A percentile compares a stretch with the other conserved stretches of the same genome.
Evolutionary conservation across 495 filamentous ascomycete species (phyloP).

Genomic region (Penicillium canariense): DNA sequence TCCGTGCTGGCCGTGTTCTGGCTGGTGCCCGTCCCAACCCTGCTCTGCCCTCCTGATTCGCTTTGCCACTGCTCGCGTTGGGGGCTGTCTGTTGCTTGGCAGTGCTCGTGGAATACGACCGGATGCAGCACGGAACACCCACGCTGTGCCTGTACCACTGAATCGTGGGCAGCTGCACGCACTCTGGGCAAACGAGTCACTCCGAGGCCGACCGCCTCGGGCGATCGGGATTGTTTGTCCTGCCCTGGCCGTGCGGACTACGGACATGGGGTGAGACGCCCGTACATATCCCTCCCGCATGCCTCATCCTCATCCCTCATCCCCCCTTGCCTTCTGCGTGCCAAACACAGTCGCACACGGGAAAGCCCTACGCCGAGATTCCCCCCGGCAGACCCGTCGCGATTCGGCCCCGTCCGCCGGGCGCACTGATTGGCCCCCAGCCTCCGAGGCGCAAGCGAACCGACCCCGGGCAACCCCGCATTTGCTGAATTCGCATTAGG

Average conservation of each 20-base stretch:
- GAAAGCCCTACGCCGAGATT: constrained; percentile 25
- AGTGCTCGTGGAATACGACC: neutral
- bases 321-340: neutral
- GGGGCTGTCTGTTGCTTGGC: neutral
- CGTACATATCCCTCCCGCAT: neutral
- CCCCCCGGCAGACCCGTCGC: constrained; percentile 14
- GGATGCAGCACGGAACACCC: neutral
- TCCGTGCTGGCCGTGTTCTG: constrained; percentile 1
- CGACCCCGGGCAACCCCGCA: constrained; percentile 37
- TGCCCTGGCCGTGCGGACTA: too few species aligned
- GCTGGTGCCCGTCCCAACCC: too few species aligned
- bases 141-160: neutral
- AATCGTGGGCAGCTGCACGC: neutral
- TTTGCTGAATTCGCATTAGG: constrained; percentile 26
- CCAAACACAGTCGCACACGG: neutral
- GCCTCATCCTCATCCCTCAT: neutral
- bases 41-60: neutral
- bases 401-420: constrained; percentile 26
- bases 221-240: neutral
- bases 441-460: constrained; percentile 33
- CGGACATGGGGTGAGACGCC: too few species aligned
- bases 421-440: constrained; percentile 32
- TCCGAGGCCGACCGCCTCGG: neutral
- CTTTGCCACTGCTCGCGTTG: neutral
- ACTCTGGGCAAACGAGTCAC: neutral